phyloP scores from a whole-genome alignment of 2,329 filamentous ascomycete genomes.

The Fusarium transvaalense region DNA sequence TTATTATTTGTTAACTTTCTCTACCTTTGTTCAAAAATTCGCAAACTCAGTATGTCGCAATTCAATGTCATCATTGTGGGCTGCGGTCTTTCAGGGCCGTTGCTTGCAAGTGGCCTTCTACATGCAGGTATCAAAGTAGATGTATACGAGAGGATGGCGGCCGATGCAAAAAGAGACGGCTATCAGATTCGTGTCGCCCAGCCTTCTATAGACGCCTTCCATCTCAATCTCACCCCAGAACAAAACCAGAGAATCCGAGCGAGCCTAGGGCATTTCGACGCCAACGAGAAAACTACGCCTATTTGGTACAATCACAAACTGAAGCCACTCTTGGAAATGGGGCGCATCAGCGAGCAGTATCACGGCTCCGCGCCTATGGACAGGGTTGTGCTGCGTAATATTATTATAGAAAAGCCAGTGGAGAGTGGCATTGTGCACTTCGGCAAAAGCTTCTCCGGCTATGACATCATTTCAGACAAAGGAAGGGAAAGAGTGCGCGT shows the following conservation, averaged over 20 bases:
- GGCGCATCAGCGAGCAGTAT: no score
- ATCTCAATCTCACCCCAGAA: neutral
- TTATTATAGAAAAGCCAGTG: neutral
- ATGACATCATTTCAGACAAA: neutral
- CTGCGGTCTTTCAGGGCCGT: neutral
- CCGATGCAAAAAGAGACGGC: neutral
- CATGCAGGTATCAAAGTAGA: neutral
- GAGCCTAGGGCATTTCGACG: no score
- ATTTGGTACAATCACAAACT: neutral
- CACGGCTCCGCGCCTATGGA: neutral
- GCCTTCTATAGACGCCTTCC: neutral
- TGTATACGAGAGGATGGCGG: neutral
- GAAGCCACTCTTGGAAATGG: neutral
- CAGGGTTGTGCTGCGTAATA: neutral
- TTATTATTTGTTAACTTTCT: no score
- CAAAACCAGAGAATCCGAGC: neutral
- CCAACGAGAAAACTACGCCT: no score
- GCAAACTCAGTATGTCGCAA: neutral
- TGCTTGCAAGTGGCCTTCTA: neutral
- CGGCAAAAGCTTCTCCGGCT: neutral
- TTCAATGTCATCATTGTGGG: neutral
- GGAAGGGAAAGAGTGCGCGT: neutral
- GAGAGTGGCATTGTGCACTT: neutral
- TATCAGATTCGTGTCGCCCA: neutral
- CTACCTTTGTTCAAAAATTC: no score